Percentiles rank a stretch among this genome's conserved stretches.
phyloP scores from a whole-genome alignment of 306 rosid species.

The Prunus salicina region DNA sequence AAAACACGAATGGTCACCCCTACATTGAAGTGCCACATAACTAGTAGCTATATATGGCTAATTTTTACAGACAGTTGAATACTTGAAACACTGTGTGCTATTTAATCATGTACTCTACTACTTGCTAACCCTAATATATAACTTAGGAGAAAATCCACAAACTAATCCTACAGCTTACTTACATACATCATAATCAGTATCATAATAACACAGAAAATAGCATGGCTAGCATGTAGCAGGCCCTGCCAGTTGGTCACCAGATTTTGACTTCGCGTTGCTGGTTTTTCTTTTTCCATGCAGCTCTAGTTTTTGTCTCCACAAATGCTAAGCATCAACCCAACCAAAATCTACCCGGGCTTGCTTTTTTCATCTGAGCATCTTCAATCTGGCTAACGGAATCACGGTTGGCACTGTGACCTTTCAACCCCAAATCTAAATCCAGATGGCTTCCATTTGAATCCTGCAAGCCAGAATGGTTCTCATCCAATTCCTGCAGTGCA shows the following conservation, averaged over 20 bases:
- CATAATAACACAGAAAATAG: not conserved
- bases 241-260: not conserved
- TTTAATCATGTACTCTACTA: not conserved
- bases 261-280: not conserved
- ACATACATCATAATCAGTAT: conserved; percentile 9
- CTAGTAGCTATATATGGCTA: not conserved
- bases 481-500: not conserved
- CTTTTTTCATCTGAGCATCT: conserved; percentile 25
- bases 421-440: conserved; percentile 54
- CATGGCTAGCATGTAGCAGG: not conserved
- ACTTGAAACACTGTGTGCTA: not conserved
- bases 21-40: not conserved
- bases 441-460: conserved; percentile 32
- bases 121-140: conserved; percentile 5
- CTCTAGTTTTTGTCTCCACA: not conserved
- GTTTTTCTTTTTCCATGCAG: not conserved
- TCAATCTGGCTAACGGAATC: conserved; percentile 3
- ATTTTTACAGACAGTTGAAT: conserved; percentile 6
- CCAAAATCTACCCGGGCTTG: conserved; percentile 25
- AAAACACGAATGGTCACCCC: not conserved
- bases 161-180: conserved; percentile 20
- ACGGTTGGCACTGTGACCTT: conserved; percentile 29
- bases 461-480: conserved; percentile 26
- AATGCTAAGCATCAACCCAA: conserved; percentile 19
- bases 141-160: not conserved